Evolutionary conservation across 2,329 filamentous ascomycete genomes (phyloP), one percentile per base, ranked within the genome.

Genomic region (Ophioceras dolichostomum): DNA sequence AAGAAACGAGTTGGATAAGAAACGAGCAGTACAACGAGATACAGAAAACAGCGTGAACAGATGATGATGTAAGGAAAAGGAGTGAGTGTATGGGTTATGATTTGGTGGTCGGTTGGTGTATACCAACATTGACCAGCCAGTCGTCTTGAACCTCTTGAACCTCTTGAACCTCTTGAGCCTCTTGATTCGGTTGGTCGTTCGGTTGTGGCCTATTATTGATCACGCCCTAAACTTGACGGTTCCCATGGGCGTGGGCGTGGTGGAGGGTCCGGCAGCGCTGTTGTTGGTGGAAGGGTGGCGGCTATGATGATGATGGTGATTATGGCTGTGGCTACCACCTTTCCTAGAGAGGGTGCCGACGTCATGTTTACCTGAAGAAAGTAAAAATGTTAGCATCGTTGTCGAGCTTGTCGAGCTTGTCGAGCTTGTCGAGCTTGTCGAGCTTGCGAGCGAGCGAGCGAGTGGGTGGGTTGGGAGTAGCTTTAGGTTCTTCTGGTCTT

Each of bases 291-390:
- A n/a, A 1, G 43, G 41, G 26, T 45, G 46, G 2, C n/a, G n/a
- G n/a, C n/a, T n/a, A n/a, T 42, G 45, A 38, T 48, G 39, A 3
- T 42, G 31, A 4, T 40, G 36, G 39, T 56, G 51, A 20, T 55
- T 48, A 34, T 55, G 53, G 20, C 54, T 47, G 42, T 64, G 48
- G 26, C n/a, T n/a, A n/a, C 66, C 65, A 41, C 62, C 58, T 46
- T 62, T 63, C 53, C 64, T 68, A 34, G 61, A 52, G 36, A 81
- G 55, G 38, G 67, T 74, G 38, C 74, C 70, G 34, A 86, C 81
- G 54, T 86, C 80, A 50, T 86, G 81, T 62, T 83, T 84, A 47
- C 80, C 78, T 83, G 35, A n/a, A n/a, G n/a, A n/a, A n/a, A n/a
- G n/a, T 34, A 9, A 40, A 19, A 27, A 35, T 19, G 14, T 30